Base-by-base conservation (phyloP, 371 early-diverging fungal species). In the Mortierella sp. region DNA sequence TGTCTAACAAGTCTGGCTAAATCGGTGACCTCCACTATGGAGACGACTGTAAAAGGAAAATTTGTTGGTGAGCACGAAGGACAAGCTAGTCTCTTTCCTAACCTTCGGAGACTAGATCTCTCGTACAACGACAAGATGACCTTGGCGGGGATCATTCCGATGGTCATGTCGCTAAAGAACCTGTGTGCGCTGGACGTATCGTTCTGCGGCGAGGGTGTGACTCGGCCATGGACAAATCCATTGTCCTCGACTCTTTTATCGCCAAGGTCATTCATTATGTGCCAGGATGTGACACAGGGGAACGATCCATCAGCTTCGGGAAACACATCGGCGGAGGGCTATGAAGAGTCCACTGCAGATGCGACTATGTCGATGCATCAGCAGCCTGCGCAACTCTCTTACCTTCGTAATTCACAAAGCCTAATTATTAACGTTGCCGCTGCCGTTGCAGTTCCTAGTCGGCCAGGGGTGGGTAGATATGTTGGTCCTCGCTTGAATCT, bases 41-140 rank as follows among this genome's bases (percentile, higher is more conserved):
- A 50, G 11, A 48, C 46, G 14, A 52, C 46, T 15, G 44, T 19
- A 12, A 75, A 67, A 24, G 60, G 68, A 42, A 67, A 73, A 21
- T 43, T 21, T 5, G 56, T 64, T n/a, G 26, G 49, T 34, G 60
- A 52, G 21, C 27, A 17, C n/a, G 15, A 34, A 31, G 51, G 51
- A 24, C 27, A 23, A 4, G 27, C 31, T 4, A 34, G 56, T 15
- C 37, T 68, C 34, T 64, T 75, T 49, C 70, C 69, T 1, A 69
- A 56, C 46, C 64, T 75, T 19, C 69, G 60, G 11, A 59, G 61
- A 48, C 57, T 75, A 41, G 65, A 75, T 43, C 56, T 75, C 12
- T 75, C 76, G 0, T 75, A 69, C 47, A 75, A 75, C 23, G 54
- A 60, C 58, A 75, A 69, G 46, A 8, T 75, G 55, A 69, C 76